Evolutionary conservation across 148 eudicot species (phyloP).

Genomic region (Amaranthus hypochondriacus): DNA sequence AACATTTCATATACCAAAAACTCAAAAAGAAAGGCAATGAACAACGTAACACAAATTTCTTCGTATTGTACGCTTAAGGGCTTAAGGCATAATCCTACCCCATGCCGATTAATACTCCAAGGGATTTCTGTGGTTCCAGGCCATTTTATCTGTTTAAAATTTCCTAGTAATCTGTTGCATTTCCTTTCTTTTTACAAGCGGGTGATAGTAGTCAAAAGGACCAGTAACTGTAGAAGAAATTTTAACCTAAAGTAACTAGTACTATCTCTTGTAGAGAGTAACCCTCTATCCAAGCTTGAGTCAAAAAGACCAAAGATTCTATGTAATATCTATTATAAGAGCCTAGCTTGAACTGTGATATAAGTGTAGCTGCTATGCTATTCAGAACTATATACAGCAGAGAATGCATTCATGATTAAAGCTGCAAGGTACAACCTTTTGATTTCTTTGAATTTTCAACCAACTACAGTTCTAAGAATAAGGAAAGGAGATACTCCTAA

Average conservation of each 20-base stretch:
- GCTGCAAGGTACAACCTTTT: constrained; percentile 32
- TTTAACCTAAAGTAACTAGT: background rate
- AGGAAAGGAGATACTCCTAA: background rate
- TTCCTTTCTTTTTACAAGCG: background rate
- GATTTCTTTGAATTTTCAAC: background rate
- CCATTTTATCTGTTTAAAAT: too few relatives aligned
- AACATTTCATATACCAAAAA: too few relatives aligned
- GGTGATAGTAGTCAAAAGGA: background rate
- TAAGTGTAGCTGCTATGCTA: constrained; percentile 22
- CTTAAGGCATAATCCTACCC: too few relatives aligned
- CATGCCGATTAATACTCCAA: too few relatives aligned
- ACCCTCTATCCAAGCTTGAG: background rate
- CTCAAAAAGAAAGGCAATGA: too few relatives aligned
- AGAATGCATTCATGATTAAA: constrained; percentile 22
- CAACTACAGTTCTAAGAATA: background rate
- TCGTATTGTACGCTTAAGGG: too few relatives aligned
- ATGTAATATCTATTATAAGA: background rate
- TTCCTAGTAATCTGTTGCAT: background rate
- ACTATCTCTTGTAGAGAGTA: background rate
- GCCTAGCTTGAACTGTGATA: constrained; percentile 17
- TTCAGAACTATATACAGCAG: constrained; percentile 16
- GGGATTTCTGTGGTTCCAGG: too few relatives aligned
- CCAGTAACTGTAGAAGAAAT: constrained; percentile 2
- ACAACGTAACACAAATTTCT: too few relatives aligned
- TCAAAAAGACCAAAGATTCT: background rate